Conservation (phyloP, 495 filamentous ascomycete species). For the Neurospora tetrasperma region DNA sequence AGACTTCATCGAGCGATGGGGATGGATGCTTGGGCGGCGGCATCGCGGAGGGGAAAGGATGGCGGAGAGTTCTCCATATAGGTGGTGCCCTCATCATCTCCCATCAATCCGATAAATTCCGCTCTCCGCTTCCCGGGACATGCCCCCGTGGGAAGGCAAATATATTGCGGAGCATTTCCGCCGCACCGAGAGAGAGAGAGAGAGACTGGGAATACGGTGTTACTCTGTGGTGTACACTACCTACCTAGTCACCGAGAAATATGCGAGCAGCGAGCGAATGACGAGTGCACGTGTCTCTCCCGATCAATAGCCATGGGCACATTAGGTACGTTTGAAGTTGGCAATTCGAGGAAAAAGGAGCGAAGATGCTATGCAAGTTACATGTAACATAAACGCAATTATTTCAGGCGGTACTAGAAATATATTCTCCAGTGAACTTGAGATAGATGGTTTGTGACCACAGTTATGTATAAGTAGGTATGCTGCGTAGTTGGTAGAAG, state of each 20-base stretch:
- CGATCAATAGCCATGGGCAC: background rate
- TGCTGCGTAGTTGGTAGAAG: too few relatives aligned
- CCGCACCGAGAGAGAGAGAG: background rate
- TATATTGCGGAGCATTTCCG: background rate
- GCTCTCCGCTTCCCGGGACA: background rate
- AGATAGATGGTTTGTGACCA: too few relatives aligned
- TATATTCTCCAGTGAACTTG: too few relatives aligned
- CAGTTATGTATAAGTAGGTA: too few relatives aligned
- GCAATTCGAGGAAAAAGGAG: too few relatives aligned
- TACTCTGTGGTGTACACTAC: background rate
- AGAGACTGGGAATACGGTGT: background rate
- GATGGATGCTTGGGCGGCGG: background rate
- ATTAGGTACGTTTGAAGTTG: too few relatives aligned
- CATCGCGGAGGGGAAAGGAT: background rate
- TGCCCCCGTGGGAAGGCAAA: background rate
- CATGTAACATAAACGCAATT: too few relatives aligned
- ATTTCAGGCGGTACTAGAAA: too few relatives aligned
- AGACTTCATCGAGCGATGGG: background rate
- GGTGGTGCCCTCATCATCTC: background rate
- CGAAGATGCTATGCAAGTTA: too few relatives aligned
- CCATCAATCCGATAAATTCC: background rate
- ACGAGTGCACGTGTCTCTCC: background rate
- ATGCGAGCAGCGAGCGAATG: background rate
- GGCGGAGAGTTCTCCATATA: background rate
- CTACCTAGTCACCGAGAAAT: background rate